phyloP scores from a whole-genome alignment of 2,329 filamentous ascomycete species.

The Colletotrichum godetiae region DNA sequence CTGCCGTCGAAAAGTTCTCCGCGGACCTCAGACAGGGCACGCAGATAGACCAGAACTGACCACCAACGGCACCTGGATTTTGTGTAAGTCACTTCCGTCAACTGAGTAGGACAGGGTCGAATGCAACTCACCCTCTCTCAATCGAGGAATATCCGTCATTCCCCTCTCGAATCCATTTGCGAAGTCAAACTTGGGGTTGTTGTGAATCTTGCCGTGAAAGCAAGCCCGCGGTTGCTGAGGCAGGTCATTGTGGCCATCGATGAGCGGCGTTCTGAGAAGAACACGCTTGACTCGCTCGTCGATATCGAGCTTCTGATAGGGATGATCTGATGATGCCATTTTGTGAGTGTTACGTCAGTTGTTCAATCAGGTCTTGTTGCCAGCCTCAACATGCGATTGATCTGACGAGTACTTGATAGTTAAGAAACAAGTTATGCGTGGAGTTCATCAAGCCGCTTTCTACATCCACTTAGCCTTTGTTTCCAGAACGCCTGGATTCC shows the following conservation, averaged over 20 bases:
- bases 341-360: not conserved
- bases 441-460: too few species aligned
- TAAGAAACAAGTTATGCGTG: not conserved
- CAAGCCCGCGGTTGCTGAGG: conserved; percentile 42
- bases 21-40: conserved; percentile 40
- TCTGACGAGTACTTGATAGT: not conserved
- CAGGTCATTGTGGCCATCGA: conserved; percentile 50
- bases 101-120: not conserved
- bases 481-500: too few species aligned
- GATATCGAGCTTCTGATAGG: conserved; percentile 31
- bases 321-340: conserved; percentile 17
- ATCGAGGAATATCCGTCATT: conserved; percentile 44
- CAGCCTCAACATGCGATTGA: not conserved
- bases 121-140: conserved; percentile 35
- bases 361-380: not conserved
- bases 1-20: conserved; percentile 40
- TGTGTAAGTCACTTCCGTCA: not conserved
- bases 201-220: conserved; percentile 45
- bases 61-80: conserved; percentile 38
- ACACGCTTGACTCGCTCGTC: conserved; percentile 45
- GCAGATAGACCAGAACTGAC: conserved; percentile 46
- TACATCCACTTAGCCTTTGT: too few species aligned
- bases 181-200: conserved; percentile 47
- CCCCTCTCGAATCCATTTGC: conserved; percentile 45
- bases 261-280: conserved; percentile 42